Conservation (phyloP, 2,329 filamentous ascomycete genomes). For the Sporothrix pallida region DNA sequence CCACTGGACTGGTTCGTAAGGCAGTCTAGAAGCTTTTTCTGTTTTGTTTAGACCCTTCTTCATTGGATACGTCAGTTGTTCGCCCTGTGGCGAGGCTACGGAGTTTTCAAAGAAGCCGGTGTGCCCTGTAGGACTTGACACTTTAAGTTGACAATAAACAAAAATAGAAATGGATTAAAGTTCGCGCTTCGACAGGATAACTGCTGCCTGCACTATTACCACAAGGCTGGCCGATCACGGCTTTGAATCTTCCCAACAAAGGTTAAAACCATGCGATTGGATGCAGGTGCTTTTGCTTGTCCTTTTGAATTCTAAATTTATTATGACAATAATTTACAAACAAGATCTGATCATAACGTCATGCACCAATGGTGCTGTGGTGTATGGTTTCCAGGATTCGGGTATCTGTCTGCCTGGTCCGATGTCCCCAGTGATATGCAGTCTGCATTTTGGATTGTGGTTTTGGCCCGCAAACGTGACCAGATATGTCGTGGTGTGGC, state of each 20-base stretch:
- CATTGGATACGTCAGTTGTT: not conserved
- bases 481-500: not conserved
- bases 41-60: too few relatives aligned
- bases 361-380: not conserved
- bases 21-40: too few relatives aligned
- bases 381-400: not conserved
- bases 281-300: not conserved
- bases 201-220: not conserved
- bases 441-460: not conserved
- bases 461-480: not conserved
- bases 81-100: not conserved
- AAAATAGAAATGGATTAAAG: not conserved
- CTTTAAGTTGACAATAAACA: not conserved
- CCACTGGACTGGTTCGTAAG: too few relatives aligned
- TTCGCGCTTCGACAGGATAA: too few relatives aligned
- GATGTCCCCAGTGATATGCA: not conserved
- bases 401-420: slow-evolving; percentile 4
- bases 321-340: slow-evolving; percentile 8
- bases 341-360: slow-evolving; percentile 12
- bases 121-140: not conserved
- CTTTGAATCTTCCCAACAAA: not conserved
- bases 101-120: not conserved
- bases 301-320: not conserved
- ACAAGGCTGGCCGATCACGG: not conserved
- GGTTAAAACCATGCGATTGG: too few relatives aligned